Base-by-base conservation (phyloP, 208 protist species). In the Crithidia acanthocephali region DNA sequence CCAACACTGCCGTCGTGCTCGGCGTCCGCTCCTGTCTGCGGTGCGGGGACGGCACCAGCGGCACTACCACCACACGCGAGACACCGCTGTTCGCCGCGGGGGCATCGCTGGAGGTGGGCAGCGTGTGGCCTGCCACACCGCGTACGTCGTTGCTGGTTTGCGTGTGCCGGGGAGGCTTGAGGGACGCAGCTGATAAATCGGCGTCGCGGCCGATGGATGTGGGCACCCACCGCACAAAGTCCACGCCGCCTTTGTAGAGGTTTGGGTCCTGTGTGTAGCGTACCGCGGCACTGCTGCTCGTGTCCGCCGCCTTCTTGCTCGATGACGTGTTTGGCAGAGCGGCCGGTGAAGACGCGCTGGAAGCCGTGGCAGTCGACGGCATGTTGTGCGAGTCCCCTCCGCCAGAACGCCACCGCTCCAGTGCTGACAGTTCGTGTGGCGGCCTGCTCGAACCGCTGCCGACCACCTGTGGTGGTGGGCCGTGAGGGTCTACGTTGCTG, bases 151-250 rank as follows among this genome's bases (percentile, higher is more conserved):
- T 23, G 18, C 33, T 61, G 35, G 16, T 11, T 6, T 42, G 9
- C 28, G 20, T 47, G 30, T 0, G 25, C 2, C 22, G n/a, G 18
- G 44, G 25, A n/a, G 71, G 55, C 4, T 42, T 51, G 18, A 50
- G 62, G 32, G 63, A 28, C 16, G 63, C 8, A 3, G 30, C 27
- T 7, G 56, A 33, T 22, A 66, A 10, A 48, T 62, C 64, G 37
- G 28, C 45, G 10, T 67, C 48, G 40, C 50, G 11, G 10, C 25
- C 30, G 22, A 61, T 23, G 22, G 72, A 72, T 2, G 32, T 13
- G 10, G 45, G 64, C 48, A 77, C 57, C 63, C 72, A 77, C 2
- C 64, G 64, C 2, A 71, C 64, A 47, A 59, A 35, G 64, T 77
- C 44, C 5, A 77, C 72, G 23, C 55, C 72, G 37, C 72, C 72